Percentiles rank a stretch among this genome's conserved stretches.
Evolutionary conservation across 257 asterid species (phyloP).

Genomic region (Oldenlandia corymbosa): DNA sequence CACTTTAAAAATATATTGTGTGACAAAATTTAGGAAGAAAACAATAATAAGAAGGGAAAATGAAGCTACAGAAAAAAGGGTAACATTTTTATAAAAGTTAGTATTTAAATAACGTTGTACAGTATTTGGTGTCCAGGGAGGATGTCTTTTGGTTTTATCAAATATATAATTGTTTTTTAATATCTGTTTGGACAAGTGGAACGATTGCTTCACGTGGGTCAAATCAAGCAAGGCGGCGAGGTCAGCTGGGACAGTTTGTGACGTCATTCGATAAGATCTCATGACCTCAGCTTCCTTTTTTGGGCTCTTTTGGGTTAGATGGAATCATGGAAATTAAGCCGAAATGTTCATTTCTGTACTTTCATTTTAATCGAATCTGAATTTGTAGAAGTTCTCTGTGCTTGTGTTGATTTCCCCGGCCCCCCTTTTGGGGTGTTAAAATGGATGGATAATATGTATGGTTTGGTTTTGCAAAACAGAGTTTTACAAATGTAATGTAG

Average conservation of each 20-base stretch:
- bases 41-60: background rate
- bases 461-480: too few species aligned
- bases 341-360: background rate
- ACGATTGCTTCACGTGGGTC: slow-evolving; percentile 49
- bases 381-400: too few species aligned
- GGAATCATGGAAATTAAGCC: background rate
- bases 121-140: slow-evolving; percentile 19
- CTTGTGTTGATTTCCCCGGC: too few species aligned
- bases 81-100: too few species aligned
- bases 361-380: too few species aligned
- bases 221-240: slow-evolving; percentile 41
- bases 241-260: slow-evolving; percentile 25
- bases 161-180: background rate
- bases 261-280: slow-evolving; percentile 28
- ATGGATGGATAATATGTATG: too few species aligned
- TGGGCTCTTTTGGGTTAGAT: background rate
- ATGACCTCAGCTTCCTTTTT: slow-evolving; percentile 3
- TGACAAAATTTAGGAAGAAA: too few species aligned
- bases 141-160: slow-evolving; percentile 17
- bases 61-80: background rate
- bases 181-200: background rate
- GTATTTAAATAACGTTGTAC: too few species aligned
- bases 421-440: too few species aligned
- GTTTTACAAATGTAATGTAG: too few species aligned
- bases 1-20: too few species aligned